Percentiles rank a stretch among this genome's conserved stretches.
phyloP scores from a whole-genome alignment of 768 basidiomycete species.

The Amanita muscaria region DNA sequence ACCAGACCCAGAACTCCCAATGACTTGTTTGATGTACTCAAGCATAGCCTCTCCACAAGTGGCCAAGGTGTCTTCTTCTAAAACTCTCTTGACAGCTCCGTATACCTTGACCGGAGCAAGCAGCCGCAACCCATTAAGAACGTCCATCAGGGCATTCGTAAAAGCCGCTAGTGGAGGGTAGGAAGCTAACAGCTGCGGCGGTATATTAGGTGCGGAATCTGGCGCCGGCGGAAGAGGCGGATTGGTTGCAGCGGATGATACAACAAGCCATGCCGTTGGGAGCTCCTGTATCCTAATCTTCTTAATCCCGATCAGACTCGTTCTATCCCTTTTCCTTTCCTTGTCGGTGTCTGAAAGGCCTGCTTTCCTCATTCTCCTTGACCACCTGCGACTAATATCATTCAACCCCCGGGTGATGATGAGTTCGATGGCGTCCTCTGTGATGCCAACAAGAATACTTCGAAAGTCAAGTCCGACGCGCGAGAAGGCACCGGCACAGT shows the following conservation, averaged over 20 bases:
- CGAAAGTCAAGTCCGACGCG: slow-evolving; percentile 92
- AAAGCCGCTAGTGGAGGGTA: slow-evolving; percentile 70
- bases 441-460: slow-evolving; percentile 52
- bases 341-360: slow-evolving; percentile 1
- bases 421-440: slow-evolving; percentile 52
- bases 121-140: slow-evolving; percentile 74
- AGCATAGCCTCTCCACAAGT: slow-evolving; percentile 37
- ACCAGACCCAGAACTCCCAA: slow-evolving; percentile 8
- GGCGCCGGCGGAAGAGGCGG: slow-evolving; percentile 1
- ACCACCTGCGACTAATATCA: slow-evolving; percentile 31
- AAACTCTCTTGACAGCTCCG: slow-evolving; percentile 33
- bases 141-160: slow-evolving; percentile 62
- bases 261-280: slow-evolving; percentile 48
- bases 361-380: slow-evolving; percentile 15
- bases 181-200: slow-evolving; percentile 61
- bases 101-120: slow-evolving; percentile 65
- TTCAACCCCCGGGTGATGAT: slow-evolving; percentile 47
- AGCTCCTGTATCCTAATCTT: slow-evolving; percentile 6
- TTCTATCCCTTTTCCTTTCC: slow-evolving; percentile 7
- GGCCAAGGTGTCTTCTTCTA: slow-evolving; percentile 43
- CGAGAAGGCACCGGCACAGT: slow-evolving; percentile 86
- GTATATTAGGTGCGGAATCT: slow-evolving; percentile 40
- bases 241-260: slow-evolving; percentile 17
- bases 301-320: slow-evolving; percentile 3
- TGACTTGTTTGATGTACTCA: slow-evolving; percentile 29